Percentiles rank a stretch among this genome's conserved stretches.
These are phyloP conservation scores for Starmerella etchellsii DNA, from an alignment of 805 yeast genomes.

Conservation along the genomic window DNA sequence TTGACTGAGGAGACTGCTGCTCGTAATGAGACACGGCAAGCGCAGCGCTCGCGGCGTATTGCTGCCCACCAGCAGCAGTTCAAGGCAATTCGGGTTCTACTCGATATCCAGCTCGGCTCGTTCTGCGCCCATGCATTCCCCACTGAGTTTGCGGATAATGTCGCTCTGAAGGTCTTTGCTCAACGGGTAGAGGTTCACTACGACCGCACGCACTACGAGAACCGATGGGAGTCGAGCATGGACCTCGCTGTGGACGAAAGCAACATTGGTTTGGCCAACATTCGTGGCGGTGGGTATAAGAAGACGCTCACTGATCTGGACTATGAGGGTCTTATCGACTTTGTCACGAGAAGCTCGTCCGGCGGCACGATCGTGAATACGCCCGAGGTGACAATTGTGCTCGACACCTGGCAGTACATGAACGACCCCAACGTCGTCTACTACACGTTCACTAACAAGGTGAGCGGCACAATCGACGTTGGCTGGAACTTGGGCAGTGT, in stretches of 20 bases:
- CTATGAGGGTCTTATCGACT: slow-evolving; percentile 43
- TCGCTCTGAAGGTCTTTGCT: slow-evolving; percentile 43
- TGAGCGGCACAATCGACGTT: slow-evolving; percentile 83
- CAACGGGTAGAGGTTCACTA: slow-evolving; percentile 23
- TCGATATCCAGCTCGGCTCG: slow-evolving; percentile 47
- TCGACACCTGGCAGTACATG: slow-evolving; percentile 56
- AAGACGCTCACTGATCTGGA: slow-evolving; percentile 35
- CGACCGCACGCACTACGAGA: slow-evolving; percentile 14
- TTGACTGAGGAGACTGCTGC: background rate
- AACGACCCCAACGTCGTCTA: slow-evolving; percentile 38
- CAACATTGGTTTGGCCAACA: slow-evolving; percentile 51
- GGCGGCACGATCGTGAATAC: slow-evolving; percentile 75
- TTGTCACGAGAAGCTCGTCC: slow-evolving; percentile 40
- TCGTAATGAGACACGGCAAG: background rate
- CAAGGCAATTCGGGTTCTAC: slow-evolving; percentile 43
- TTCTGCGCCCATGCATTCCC: slow-evolving; percentile 62
- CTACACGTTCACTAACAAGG: slow-evolving; percentile 54
- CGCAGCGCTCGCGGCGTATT: background rate
- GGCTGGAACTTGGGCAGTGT: slow-evolving; percentile 91
- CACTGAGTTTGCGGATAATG: slow-evolving; percentile 62
- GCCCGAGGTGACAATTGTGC: slow-evolving; percentile 60
- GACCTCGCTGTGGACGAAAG: slow-evolving; percentile 51
- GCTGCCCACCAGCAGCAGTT: background rate
- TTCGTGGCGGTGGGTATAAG: slow-evolving; percentile 35
- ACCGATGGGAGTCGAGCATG: slow-evolving; percentile 36